Evolutionary conservation across 2,329 filamentous ascomycete genomes (phyloP), one percentile per base, ranked within the genome.

Genomic region (Blastomyces gilchristii): DNA sequence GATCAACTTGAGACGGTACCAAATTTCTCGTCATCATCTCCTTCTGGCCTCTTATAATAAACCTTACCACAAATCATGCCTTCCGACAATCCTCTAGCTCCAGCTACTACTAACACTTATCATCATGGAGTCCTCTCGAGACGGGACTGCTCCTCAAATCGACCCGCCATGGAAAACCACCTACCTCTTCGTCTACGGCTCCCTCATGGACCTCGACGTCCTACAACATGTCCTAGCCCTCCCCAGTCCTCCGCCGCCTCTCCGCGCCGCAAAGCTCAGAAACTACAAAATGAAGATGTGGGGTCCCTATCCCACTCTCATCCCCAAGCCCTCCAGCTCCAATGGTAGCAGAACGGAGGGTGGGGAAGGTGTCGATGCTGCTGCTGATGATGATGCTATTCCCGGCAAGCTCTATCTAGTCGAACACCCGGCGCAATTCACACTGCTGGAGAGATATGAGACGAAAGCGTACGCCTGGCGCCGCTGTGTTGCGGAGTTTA

Each of bases 271-370:
- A 34, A 56, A 45, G 16, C 43, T 65, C 4, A 62, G 49, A 57
- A 54, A 63, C 56, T 65, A 63, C 56, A 63, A 39, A 39, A 65
- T 65, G 64, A 65, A 63, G 49, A 65, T 65, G 64, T 65, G 64
- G 64, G 43, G 41, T 3, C 56, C 62, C 28, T 65, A 65, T 50
- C 64, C 64, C 14, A 65, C 64, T 2, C 37, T 65, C 31, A 39
- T 65, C 18, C 63, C 61, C 18, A 59, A 47, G 41, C 12, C 31
- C 22, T 25, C n/a, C 22, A 9, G 0, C 37, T 12, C 12, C 22
- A 25, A 18, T 39, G 37, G 34, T 41, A 28, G 9, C n/a, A 43
- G n/a, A 22, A 22, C 12, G 6, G 18, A 22, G 16, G 18, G 39
- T 39, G 39, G 16, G 3, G 18, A 39, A 39, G 8, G 31, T 39